A percentile compares a stretch with the other conserved stretches of the same genome.
Evolutionary conservation across 108 stramenopile species (phyloP).

Genomic region (Mediolabrus comicus): DNA sequence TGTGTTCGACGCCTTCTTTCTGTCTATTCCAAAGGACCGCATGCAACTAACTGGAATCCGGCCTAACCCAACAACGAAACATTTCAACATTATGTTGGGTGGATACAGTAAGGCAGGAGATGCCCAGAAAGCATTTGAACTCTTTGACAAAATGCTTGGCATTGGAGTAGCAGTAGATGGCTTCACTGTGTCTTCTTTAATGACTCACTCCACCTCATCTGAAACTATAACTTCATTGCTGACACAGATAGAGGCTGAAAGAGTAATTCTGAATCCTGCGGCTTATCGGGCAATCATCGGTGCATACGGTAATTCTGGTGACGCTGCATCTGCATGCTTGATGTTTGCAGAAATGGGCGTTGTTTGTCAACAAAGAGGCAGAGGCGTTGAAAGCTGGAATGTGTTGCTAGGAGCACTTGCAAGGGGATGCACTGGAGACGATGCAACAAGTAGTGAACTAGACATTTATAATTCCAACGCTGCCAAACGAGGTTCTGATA

Average conservation of each 20-base stretch:
- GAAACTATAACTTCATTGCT: slow-evolving; percentile 47
- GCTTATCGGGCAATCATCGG: slow-evolving; percentile 60
- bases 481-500: slow-evolving; percentile 3
- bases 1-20: slow-evolving; percentile 59
- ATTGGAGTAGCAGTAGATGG: slow-evolving; percentile 50
- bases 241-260: slow-evolving; percentile 18
- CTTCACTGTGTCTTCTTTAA: slow-evolving; percentile 65
- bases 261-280: slow-evolving; percentile 34
- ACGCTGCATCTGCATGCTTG: slow-evolving; percentile 64
- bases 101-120: slow-evolving; percentile 53
- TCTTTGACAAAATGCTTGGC: slow-evolving; percentile 53
- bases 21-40: slow-evolving; percentile 22
- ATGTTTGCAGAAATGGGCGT: slow-evolving; percentile 49
- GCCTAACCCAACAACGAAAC: slow-evolving; percentile 50
- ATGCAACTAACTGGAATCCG: slow-evolving; percentile 24
- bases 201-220: slow-evolving; percentile 51
- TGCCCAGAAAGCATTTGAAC: slow-evolving; percentile 33
- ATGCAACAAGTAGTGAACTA: neutral
- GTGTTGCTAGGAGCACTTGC: slow-evolving; percentile 59
- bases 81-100: slow-evolving; percentile 77
- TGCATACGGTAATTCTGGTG: slow-evolving; percentile 56
- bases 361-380: slow-evolving; percentile 22
- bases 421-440: slow-evolving; percentile 8
- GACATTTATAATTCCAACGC: slow-evolving; percentile 24
- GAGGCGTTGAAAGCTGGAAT: slow-evolving; percentile 58